Percentiles rank a stretch among this genome's conserved stretches.
These are phyloP conservation scores for Chrysoporthe puriensis DNA, from an alignment of 2,329 filamentous ascomycete species.

Conservation along the genomic window DNA sequence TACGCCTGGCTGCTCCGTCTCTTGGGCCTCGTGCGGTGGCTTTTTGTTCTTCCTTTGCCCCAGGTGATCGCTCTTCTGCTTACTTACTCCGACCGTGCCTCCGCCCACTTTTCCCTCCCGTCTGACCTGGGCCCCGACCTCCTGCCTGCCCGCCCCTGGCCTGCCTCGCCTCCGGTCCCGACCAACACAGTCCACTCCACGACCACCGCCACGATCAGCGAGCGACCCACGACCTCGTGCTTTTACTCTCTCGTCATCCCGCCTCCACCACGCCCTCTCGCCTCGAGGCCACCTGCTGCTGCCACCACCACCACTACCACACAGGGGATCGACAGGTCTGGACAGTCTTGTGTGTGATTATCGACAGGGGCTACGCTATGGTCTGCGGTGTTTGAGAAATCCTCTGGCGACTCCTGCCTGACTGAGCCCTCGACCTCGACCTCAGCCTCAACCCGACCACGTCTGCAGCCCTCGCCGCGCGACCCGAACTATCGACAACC, in stretches of 20 bases:
- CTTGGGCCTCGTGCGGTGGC: neutral
- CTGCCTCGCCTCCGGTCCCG: constrained; percentile 15
- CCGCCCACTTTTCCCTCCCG: constrained; percentile 10
- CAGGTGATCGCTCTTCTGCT: neutral
- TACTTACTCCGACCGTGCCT: constrained; percentile 14
- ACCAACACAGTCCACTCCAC: constrained; percentile 12
- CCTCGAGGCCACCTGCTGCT: neutral
- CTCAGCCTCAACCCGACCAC: neutral
- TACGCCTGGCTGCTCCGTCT: neutral
- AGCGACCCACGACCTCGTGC: constrained; percentile 12
- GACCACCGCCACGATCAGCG: constrained; percentile 5
- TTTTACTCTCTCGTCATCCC: constrained; percentile 1
- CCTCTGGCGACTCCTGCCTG: constrained; percentile 8
- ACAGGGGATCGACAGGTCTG: no score
- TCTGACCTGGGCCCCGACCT: constrained; percentile 6
- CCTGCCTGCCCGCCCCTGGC: neutral
- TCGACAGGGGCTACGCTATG: constrained; percentile 8
- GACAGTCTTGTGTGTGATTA: no score
- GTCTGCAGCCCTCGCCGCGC: neutral
- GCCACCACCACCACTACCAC: neutral
- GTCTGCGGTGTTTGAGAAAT: constrained; percentile 11
- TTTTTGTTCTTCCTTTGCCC: neutral
- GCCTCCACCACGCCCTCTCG: neutral
- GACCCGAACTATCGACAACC: constrained; percentile 10
- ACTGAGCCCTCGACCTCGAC: neutral